Percentiles rank a stretch among this genome's conserved stretches.
Evolutionary conservation across 2,329 filamentous ascomycete genomes (phyloP).

Genomic region (Pestalotiopsis sp.): DNA sequence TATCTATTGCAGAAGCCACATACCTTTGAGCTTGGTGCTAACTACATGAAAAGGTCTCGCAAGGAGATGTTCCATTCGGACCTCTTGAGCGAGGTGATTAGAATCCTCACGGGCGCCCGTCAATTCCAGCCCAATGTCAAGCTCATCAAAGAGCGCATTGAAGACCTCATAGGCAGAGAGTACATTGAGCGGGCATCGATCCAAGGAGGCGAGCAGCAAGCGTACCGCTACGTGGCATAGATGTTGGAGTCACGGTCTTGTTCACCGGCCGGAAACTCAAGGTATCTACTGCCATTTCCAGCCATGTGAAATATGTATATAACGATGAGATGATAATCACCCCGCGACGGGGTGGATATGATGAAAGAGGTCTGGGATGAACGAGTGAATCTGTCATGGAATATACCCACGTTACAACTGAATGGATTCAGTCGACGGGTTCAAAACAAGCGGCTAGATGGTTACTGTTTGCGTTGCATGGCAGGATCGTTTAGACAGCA

Average conservation of each 20-base stretch:
- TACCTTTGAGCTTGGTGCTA: conserved; percentile 24
- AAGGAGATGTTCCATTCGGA: conserved; percentile 72
- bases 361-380: not conserved
- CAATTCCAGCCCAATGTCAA: conserved; percentile 77
- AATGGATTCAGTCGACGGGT: no score
- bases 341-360: not conserved
- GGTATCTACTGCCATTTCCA: not conserved
- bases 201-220: conserved; percentile 63
- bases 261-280: not conserved
- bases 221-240: conserved; percentile 74
- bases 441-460: no score
- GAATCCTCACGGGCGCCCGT: conserved; percentile 56
- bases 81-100: conserved; percentile 72
- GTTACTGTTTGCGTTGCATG: no score
- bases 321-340: not conserved
- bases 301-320: not conserved
- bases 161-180: conserved; percentile 75
- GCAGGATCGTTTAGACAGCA: no score
- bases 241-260: not conserved
- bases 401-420: no score
- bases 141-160: conserved; percentile 81
- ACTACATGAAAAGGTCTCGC: conserved; percentile 59
- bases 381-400: no score
- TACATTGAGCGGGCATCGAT: conserved; percentile 78
- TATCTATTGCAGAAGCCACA: not conserved